These are phyloP conservation scores for Komagataella phaffii DNA, from an alignment of 805 yeast species.

Conservation along the genomic window DNA sequence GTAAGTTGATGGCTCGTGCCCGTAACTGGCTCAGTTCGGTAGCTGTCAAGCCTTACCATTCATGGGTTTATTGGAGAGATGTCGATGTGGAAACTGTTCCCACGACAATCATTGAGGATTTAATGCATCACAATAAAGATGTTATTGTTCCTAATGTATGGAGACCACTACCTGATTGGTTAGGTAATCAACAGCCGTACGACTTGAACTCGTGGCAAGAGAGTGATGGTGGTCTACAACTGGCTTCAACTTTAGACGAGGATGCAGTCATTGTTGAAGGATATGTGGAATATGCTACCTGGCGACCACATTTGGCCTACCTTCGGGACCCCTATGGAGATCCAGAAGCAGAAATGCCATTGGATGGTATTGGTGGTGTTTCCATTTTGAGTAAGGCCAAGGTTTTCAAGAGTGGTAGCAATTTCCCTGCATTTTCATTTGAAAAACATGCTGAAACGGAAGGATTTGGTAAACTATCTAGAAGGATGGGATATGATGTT, in stretches of 20 bases:
- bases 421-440: conserved; percentile 94
- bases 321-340: conserved; percentile 91
- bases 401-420: conserved; percentile 80
- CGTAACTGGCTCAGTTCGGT: conserved; percentile 87
- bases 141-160: conserved; percentile 92
- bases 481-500: conserved; percentile 77
- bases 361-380: conserved; percentile 97
- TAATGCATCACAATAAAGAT: conserved; percentile 85
- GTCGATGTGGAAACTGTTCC: conserved; percentile 94
- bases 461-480: conserved; percentile 85
- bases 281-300: conserved; percentile 91
- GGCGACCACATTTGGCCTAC: conserved; percentile 96
- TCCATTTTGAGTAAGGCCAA: conserved; percentile 79
- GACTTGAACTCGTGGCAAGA: conserved; percentile 83
- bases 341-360: conserved; percentile 82
- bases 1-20: conserved; percentile 92
- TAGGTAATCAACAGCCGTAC: conserved; percentile 75
- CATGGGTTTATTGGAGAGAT: conserved; percentile 97
- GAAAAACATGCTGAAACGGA: conserved; percentile 97
- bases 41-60: conserved; percentile 82
- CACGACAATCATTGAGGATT: conserved; percentile 71
- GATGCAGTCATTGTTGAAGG: conserved; percentile 97
- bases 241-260: conserved; percentile 70
- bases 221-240: conserved; percentile 65
- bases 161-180: conserved; percentile 82